Base-by-base conservation (phyloP, 192 early-diverging fungal genomes). In the Geranomyces michiganensis region DNA sequence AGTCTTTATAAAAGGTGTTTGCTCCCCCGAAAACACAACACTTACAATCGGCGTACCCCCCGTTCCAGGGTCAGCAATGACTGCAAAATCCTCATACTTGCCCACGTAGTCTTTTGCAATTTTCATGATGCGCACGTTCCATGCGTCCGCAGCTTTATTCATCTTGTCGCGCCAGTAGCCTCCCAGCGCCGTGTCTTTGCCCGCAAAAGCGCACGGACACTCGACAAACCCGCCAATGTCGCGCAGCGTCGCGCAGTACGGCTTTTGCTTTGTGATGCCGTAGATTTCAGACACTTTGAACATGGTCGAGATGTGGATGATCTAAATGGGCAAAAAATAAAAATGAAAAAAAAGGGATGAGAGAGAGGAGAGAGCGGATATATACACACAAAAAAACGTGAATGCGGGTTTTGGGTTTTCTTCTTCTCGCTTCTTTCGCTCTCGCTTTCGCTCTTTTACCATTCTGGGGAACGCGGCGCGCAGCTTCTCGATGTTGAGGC, bases 71-170 rank as follows among this genome's bases (percentile, higher is more conserved):
- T 68, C 66, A 9, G 32, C 36, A 31, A 70, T 60, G 15, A 70
- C 51, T 17, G 68, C 68, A 32, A 72, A 72, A 41, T 72, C 62
- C 22, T 62, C 49, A 27, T 72, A 72, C 46, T 72, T 72, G 55
- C 62, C 62, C 7, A 14, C 17, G 29, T 72, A 72, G 8, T 62
- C 60, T 7, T 29, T 19, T 12, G 24, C 70, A 29, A 72, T 30
- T 19, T 55, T 44, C 27, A 64, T n/a, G 29, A 72, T n/a, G 12
- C 49, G 59, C 45, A 15, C 61, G 60, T 72, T 72, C 70, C 70
- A 72, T 13, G 30, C 48, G 12, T 48, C 47, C 15, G 47, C 62
- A 8, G 19, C 21, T 6, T 72, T 3, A 55, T 72, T 61, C 70
- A 72, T 72, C 14, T 30, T 32, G 15, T 13, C 21, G 26, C 70